These are phyloP conservation scores for Suillus placidus DNA, from an alignment of 768 basidiomycete species.

Conservation along the genomic window DNA sequence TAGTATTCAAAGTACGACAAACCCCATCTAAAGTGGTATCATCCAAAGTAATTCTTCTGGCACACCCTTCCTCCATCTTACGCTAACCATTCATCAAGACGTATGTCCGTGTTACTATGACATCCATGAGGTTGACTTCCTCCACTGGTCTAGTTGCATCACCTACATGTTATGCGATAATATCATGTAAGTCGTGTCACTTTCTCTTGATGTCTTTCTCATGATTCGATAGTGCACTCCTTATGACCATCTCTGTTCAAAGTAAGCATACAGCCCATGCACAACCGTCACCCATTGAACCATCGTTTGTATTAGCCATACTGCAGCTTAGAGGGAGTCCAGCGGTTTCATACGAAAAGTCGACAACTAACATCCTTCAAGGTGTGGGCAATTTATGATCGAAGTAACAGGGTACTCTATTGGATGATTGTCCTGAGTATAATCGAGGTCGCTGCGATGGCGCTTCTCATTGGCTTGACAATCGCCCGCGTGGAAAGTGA, in stretches of 20 bases:
- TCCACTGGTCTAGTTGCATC: slow-evolving; percentile 8
- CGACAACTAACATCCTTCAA: slow-evolving; percentile 6
- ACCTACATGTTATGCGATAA: slow-evolving; percentile 13
- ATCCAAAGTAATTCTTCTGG: slow-evolving; percentile 4
- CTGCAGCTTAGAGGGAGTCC: slow-evolving; percentile 13
- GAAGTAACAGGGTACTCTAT: slow-evolving; percentile 9
- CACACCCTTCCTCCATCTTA: background rate
- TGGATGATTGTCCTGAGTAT: slow-evolving; percentile 8
- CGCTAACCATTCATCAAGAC: background rate
- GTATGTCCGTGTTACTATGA: background rate
- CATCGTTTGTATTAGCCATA: slow-evolving; percentile 1
- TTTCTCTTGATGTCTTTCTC: background rate
- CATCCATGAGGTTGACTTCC: background rate
- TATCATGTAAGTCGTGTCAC: slow-evolving; percentile 7
- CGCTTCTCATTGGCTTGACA: slow-evolving; percentile 13
- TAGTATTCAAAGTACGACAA: slow-evolving; percentile 5
- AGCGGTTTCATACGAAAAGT: background rate
- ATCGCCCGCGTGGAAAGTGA: slow-evolving; percentile 12
- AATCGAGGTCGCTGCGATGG: slow-evolving; percentile 11
- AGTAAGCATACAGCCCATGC: background rate
- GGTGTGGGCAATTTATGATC: slow-evolving; percentile 17
- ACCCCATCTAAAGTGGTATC: background rate
- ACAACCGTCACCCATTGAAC: background rate
- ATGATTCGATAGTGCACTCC: slow-evolving; percentile 11
- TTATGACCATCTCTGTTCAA: slow-evolving; percentile 19